phyloP scores from a whole-genome alignment of 345 rosid genomes.

The Triadica sebifera region DNA sequence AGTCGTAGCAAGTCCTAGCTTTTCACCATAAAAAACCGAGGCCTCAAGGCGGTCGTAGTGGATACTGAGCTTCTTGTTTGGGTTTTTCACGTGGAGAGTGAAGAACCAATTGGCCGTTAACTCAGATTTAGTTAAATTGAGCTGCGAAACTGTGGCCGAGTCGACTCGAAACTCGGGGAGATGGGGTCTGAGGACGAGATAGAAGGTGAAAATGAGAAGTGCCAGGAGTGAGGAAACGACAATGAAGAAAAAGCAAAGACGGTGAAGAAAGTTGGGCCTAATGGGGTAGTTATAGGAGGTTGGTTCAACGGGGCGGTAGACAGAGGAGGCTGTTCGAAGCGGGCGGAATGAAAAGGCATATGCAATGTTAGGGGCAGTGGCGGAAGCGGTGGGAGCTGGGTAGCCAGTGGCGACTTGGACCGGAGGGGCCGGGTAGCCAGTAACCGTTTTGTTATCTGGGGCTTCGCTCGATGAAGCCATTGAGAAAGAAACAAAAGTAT shows the following conservation, averaged over 20 bases:
- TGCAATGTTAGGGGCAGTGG: background rate
- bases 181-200: conserved; percentile 1
- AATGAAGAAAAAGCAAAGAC: background rate
- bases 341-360: conserved; percentile 8
- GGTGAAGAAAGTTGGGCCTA: conserved; percentile 1
- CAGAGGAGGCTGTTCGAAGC: background rate
- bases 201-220: background rate
- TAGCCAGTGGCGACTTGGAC: conserved; percentile 9
- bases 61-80: conserved; percentile 30
- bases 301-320: background rate
- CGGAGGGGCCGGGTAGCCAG: conserved; percentile 12
- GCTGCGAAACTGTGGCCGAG: conserved; percentile 23
- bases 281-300: background rate
- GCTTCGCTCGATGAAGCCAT: conserved; percentile 5
- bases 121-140: conserved; percentile 33
- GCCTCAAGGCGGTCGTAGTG: conserved; percentile 17
- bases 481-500: background rate
- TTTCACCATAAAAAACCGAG: conserved; percentile 1
- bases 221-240: background rate
- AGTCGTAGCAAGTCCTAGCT: background rate
- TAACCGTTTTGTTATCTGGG: conserved; percentile 2
- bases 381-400: conserved; percentile 12
- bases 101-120: conserved; percentile 38
- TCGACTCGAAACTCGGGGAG: conserved; percentile 1
- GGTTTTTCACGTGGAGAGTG: conserved; percentile 31